phyloP scores from a whole-genome alignment of 139 green algal genomes.

The Tetraselmis chui region DNA sequence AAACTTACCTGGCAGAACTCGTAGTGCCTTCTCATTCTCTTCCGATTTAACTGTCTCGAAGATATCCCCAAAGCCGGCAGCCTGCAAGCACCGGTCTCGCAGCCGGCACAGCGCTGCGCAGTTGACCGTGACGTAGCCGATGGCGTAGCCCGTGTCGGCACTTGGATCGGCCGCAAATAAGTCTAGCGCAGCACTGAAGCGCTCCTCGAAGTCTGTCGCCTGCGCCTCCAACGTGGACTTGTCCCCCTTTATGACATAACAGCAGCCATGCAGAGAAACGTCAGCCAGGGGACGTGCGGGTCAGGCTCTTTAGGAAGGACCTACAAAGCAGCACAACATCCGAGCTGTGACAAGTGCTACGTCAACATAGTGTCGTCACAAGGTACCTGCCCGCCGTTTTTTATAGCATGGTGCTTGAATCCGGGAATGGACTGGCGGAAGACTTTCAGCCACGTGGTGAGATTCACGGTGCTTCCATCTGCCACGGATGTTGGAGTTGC shows the following conservation, averaged over 20 bases:
- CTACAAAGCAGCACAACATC: background rate
- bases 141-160: conserved; percentile 18
- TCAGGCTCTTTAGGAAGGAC: conserved; percentile 15
- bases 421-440: conserved; percentile 51
- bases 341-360: conserved; percentile 14
- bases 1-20: conserved; percentile 36
- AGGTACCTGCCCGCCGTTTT: no score
- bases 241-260: background rate
- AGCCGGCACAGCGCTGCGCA: conserved; percentile 34
- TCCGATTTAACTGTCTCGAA: conserved; percentile 59
- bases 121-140: conserved; percentile 24
- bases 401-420: conserved; percentile 22
- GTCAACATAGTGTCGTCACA: background rate
- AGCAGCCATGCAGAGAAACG: conserved; percentile 1
- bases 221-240: conserved; percentile 19
- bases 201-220: conserved; percentile 26
- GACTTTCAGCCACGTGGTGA: conserved; percentile 56
- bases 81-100: conserved; percentile 45
- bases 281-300: conserved; percentile 1
- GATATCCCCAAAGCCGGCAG: conserved; percentile 57
- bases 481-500: background rate
- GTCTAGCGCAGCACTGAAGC: conserved; percentile 30
- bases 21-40: conserved; percentile 66
- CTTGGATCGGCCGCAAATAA: conserved; percentile 24
- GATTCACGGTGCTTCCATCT: background rate